These are phyloP conservation scores for Fragosphaeria purpurea DNA, from an alignment of 2,329 filamentous ascomycete genomes.

Conservation along the genomic window DNA sequence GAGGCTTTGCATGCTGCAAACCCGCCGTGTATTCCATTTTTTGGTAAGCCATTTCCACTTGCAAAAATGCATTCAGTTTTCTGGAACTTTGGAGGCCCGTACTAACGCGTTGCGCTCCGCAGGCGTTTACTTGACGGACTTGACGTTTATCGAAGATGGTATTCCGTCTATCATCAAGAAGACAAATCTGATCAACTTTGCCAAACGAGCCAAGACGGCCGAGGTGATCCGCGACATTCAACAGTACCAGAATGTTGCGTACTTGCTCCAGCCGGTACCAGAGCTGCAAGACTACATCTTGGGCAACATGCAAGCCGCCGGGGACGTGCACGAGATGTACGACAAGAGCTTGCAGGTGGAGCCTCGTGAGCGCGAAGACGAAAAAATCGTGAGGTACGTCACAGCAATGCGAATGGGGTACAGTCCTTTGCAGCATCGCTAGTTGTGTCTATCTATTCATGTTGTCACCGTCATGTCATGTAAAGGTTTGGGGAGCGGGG, in stretches of 20 bases:
- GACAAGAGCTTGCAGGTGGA: constrained; percentile 91
- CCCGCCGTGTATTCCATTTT: constrained; percentile 95
- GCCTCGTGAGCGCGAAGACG: constrained; percentile 91
- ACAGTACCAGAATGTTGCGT: constrained; percentile 97
- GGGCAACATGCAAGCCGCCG: constrained; percentile 88
- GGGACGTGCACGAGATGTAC: constrained; percentile 99
- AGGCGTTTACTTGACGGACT: constrained; percentile 93
- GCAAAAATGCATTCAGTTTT: no score
- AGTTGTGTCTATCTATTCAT: no score
- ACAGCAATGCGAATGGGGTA: no score
- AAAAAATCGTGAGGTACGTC: constrained; percentile 92
- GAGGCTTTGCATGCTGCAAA: constrained; percentile 87
- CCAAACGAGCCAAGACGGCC: constrained; percentile 93
- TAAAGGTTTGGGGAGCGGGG: no score
- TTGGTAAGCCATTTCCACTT: constrained; percentile 50
- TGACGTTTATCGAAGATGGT: constrained; percentile 95
- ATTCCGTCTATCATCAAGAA: constrained; percentile 96
- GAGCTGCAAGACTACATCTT: constrained; percentile 96
- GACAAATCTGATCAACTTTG: constrained; percentile 95
- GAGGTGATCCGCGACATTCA: constrained; percentile 98
- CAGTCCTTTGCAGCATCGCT: no score
- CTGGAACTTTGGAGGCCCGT: not conserved
- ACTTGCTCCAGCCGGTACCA: constrained; percentile 75
- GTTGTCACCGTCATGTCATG: no score
- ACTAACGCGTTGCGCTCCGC: constrained; percentile 10